A percentile compares a stretch with the other conserved stretches of the same genome.
Conservation (phyloP, 192 early-diverging fungal genomes). For the Phlyctochytrium planicorne region DNA sequence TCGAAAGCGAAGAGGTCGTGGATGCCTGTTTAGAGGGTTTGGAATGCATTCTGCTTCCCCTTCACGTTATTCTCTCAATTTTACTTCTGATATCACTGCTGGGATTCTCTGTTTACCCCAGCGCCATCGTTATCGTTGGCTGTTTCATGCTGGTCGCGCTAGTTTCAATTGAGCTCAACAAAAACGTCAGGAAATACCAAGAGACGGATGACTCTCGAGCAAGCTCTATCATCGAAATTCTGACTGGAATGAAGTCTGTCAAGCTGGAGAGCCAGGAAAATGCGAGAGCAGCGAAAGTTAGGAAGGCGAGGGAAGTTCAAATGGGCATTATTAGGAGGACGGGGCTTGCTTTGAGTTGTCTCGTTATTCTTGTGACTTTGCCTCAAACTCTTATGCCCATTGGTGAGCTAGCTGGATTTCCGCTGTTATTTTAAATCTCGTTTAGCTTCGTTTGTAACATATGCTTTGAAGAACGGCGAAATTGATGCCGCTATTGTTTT, state of each 20-base stretch:
- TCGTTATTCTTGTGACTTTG: not conserved
- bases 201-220: conserved; percentile 21
- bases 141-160: conserved; percentile 14
- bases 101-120: conserved; percentile 24
- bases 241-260: conserved; percentile 81
- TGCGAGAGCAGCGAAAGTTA: not conserved
- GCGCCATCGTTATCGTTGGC: conserved; percentile 24
- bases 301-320: not conserved
- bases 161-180: conserved; percentile 11
- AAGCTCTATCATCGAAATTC: conserved; percentile 21
- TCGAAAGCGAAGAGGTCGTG: conserved; percentile 26
- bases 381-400: not conserved
- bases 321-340: not conserved
- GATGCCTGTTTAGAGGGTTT: conserved; percentile 1
- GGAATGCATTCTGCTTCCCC: conserved; percentile 12
- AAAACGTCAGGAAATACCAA: conserved; percentile 13
- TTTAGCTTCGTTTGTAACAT: not conserved
- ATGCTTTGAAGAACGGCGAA: not conserved
- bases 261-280: conserved; percentile 61
- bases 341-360: not conserved
- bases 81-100: conserved; percentile 21
- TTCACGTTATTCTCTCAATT: conserved; percentile 27
- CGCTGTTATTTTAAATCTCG: too few species aligned
- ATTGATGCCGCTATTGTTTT: conserved; percentile 56
- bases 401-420: not conserved